Percentiles rank a stretch among this genome's conserved stretches.
Evolutionary conservation across 345 rosid species (phyloP).

Genomic region (Hirschfeldia incana): DNA sequence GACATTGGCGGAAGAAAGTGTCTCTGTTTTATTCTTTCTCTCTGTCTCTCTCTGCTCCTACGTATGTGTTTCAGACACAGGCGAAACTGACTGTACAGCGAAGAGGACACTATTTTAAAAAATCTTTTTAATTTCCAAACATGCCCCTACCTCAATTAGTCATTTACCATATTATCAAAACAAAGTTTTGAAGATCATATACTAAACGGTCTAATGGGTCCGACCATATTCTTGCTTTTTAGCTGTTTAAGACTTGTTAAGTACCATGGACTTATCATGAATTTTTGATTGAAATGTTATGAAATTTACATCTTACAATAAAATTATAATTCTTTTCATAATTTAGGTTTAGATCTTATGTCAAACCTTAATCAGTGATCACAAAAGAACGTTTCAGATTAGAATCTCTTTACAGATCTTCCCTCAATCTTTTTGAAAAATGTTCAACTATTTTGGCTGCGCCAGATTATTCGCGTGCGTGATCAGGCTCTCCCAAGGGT

Average conservation of each 20-base stretch:
- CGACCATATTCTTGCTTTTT: background rate
- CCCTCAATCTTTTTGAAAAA: no score
- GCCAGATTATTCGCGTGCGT: no score
- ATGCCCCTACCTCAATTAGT: conserved; percentile 16
- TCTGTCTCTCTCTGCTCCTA: background rate
- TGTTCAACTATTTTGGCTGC: no score
- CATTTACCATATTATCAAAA: background rate
- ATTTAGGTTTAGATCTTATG: no score
- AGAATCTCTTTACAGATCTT: no score
- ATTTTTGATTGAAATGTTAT: no score
- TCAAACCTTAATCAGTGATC: no score
- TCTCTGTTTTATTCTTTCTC: conserved; percentile 11
- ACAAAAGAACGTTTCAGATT: no score
- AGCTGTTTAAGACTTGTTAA: background rate
- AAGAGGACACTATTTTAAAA: conserved; percentile 22
- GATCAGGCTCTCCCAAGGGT: no score
- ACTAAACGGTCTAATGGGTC: conserved; percentile 11
- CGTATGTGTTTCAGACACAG: conserved; percentile 14
- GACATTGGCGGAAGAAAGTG: conserved; percentile 27
- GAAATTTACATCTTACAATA: no score
- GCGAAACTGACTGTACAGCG: conserved; percentile 12
- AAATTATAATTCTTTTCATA: no score
- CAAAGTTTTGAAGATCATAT: background rate
- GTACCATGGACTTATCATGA: background rate
- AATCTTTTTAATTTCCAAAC: background rate